These are phyloP conservation scores for Phytophthora pistaciae DNA, from an alignment of 352 stramenopile species.

Conservation along the genomic window DNA sequence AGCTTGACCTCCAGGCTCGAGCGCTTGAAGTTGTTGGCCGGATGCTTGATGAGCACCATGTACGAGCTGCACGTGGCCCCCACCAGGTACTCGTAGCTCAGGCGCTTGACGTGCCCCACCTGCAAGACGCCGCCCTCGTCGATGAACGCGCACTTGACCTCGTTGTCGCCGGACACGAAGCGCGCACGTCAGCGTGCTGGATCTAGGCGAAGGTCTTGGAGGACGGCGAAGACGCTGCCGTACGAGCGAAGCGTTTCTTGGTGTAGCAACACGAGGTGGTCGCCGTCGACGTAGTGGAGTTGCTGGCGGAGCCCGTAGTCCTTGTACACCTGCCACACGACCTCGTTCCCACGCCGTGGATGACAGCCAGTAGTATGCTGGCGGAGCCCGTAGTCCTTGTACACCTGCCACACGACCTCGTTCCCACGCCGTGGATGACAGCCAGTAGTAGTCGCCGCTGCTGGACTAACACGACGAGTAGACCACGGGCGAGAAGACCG, in stretches of 20 bases:
- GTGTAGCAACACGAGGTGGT: conserved; percentile 19
- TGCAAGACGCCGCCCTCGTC: conserved; percentile 1
- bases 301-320: no score
- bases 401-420: no score
- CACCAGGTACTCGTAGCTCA: conserved; percentile 61
- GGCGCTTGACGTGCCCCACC: conserved; percentile 16
- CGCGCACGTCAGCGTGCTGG: conserved; percentile 33
- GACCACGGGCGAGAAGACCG: no score
- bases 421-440: no score
- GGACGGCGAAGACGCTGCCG: conserved; percentile 36
- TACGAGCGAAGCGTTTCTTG: conserved; percentile 60
- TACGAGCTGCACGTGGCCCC: conserved; percentile 61
- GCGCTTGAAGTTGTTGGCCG: conserved; percentile 23
- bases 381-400: no score
- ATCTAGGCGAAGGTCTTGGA: conserved; percentile 38
- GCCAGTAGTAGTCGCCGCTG: no score
- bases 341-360: no score
- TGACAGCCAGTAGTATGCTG: no score
- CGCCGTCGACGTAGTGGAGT: no score
- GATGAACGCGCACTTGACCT: neutral
- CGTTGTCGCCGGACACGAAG: no score
- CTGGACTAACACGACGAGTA: no score
- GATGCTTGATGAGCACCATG: conserved; percentile 49
- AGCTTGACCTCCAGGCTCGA: conserved; percentile 33
- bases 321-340: no score